These are phyloP conservation scores for Nothophytophthora sp. DNA, from an alignment of 352 stramenopile species.

Conservation along the genomic window DNA sequence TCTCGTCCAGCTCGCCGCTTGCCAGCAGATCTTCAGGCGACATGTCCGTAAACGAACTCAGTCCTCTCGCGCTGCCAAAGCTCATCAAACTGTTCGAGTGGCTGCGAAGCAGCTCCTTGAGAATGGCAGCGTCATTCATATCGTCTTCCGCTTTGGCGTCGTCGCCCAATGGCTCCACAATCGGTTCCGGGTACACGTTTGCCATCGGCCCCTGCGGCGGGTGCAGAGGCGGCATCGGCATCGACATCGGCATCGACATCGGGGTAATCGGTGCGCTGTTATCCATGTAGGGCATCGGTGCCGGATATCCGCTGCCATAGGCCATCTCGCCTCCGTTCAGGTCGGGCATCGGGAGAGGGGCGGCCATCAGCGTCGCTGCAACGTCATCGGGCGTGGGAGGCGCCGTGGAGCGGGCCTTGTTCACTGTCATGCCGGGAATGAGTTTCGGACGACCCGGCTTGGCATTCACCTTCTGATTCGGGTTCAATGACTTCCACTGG, in stretches of 20 bases:
- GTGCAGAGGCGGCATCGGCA: constrained; percentile 14
- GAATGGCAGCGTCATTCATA: constrained; percentile 62
- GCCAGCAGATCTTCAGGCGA: constrained; percentile 75
- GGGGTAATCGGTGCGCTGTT: constrained; percentile 18
- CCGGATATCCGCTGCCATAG: constrained; percentile 17
- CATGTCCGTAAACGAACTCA: constrained; percentile 72
- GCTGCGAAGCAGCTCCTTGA: constrained; percentile 68
- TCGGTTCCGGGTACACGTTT: constrained; percentile 56
- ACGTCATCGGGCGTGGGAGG: constrained; percentile 62
- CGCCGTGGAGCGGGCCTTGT: constrained; percentile 39
- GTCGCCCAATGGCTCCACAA: constrained; percentile 59
- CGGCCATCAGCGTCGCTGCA: constrained; percentile 43
- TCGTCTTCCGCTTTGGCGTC: constrained; percentile 58
- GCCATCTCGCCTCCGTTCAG: constrained; percentile 8
- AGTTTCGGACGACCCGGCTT: constrained; percentile 63
- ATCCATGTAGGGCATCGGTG: constrained; percentile 16
- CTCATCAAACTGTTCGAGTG: constrained; percentile 72
- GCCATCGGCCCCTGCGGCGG: constrained; percentile 19
- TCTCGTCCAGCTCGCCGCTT: constrained; percentile 81
- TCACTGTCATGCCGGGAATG: constrained; percentile 54
- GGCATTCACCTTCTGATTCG: constrained; percentile 56
- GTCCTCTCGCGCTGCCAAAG: constrained; percentile 50
- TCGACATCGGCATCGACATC: constrained; percentile 23
- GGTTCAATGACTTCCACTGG: constrained; percentile 76
- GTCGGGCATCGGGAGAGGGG: constrained; percentile 23